Conservation (phyloP, 2,329 filamentous ascomycete species). For the Teratosphaeria gauchensis region DNA sequence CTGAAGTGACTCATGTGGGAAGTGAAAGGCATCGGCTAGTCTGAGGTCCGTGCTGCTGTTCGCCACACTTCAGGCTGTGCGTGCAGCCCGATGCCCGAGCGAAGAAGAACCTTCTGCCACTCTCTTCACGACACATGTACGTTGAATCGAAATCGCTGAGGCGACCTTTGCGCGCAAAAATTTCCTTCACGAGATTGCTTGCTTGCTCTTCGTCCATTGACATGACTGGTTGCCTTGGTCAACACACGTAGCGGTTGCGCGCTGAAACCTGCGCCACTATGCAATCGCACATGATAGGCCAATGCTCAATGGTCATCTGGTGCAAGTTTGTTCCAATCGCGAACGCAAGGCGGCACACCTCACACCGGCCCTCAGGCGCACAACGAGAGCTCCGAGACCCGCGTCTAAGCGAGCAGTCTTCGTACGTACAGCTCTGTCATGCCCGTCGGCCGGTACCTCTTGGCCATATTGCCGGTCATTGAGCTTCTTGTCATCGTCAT, state of each 20-base stretch:
- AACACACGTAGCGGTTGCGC: not conserved
- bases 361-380: not conserved
- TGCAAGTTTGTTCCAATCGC: not conserved
- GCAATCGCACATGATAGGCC: not conserved
- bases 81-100: not conserved
- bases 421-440: not conserved
- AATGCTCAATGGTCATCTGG: not conserved
- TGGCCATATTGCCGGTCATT: not conserved
- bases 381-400: not conserved
- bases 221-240: not conserved
- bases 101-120: not conserved
- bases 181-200: not conserved
- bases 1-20: not conserved
- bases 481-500: not conserved
- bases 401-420: not conserved
- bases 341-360: not conserved
- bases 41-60: not conserved
- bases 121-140: not conserved
- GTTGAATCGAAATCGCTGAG: not conserved
- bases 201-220: not conserved
- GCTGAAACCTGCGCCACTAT: not conserved
- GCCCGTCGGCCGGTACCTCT: not conserved
- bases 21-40: not conserved
- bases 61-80: not conserved
- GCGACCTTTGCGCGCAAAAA: not conserved